Base-by-base conservation (phyloP, 1,284 basidiomycete genomes). In the Moesziomyces antarcticus region DNA sequence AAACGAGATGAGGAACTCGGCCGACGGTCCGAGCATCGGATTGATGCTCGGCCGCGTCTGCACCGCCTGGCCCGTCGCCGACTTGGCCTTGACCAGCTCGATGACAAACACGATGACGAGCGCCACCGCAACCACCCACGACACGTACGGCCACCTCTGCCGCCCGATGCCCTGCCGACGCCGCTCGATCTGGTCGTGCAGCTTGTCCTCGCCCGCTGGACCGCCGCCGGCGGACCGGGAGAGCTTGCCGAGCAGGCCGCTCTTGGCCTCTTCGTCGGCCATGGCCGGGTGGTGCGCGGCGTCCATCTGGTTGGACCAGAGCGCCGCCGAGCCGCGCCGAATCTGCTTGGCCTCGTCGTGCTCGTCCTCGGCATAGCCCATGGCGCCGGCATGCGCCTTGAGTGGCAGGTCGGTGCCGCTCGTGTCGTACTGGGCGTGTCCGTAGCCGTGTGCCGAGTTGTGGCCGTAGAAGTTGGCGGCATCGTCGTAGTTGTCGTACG, bases 1-100 rank as follows among this genome's bases (percentile, higher is more conserved):
- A 49, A 94, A 87, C 73, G 92, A 89, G 75, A 97, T 94, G 18
- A 98, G 86, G 5, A 92, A 93, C 46, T 90, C 90, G 43, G 89
- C 88, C 0, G 93, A 91, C 0, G 95, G 95, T 0, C 95, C 95
- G 27, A 94, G 86, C 94, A 97, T 97, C 8, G 91, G 91, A 82
- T 97, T 97, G 71, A 95, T 90, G 13, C 87, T 87, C 3, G 92
- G 93, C 87, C 92, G 73, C 13, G 78, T 82, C 56, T 80, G 82
- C 21, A 85, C 78, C 1, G 82, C 75, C 35, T 82, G 78, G 3
- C 85, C 84, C 0, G 84, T 85, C 40, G 51, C 57, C 10, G 72
- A 9, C 8, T 73, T 76, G 30, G 79, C 73, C 47, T 80, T 74
- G 67, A 82, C 65, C n/a, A 84, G 65, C 67, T 85, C 81, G 21